A percentile compares a stretch with the other conserved stretches of the same genome.
phyloP scores from a whole-genome alignment of 306 rosid species.

The Canavalia ensiformis region DNA sequence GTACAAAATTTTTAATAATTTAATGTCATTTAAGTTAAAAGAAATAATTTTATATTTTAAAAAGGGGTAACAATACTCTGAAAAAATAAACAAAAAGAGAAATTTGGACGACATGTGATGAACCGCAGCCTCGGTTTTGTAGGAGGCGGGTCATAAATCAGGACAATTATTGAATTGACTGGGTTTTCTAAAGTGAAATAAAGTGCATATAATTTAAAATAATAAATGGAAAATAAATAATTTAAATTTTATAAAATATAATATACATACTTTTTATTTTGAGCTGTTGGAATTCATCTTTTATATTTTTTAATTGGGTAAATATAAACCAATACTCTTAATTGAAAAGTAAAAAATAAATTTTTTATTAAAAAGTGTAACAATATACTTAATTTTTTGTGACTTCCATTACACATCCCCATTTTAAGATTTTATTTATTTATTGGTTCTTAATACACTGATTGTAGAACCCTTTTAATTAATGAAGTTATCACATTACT shows the following conservation, averaged over 20 bases:
- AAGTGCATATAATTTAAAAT: conserved; percentile 6
- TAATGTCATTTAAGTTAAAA: not conserved
- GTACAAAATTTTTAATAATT: too few relatives aligned
- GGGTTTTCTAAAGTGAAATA: conserved; percentile 1
- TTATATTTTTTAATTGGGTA: not conserved
- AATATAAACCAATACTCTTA: too few relatives aligned
- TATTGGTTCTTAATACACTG: too few relatives aligned
- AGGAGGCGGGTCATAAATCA: not conserved
- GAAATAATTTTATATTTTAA: not conserved
- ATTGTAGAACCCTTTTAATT: too few relatives aligned
- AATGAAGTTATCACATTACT: not conserved
- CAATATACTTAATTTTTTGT: too few relatives aligned
- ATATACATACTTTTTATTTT: not conserved
- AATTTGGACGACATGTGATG: not conserved
- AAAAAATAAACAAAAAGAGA: not conserved
- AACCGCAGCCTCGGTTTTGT: not conserved
- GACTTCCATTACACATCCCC: too few relatives aligned
- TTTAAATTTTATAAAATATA: not conserved
- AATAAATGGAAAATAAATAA: not conserved
- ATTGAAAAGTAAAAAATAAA: too few relatives aligned
- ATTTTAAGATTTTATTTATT: too few relatives aligned
- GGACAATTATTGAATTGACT: not conserved
- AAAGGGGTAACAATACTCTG: not conserved
- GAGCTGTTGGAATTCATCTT: not conserved
- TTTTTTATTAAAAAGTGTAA: too few relatives aligned